A percentile compares a stretch with the other conserved stretches of the same genome.
Evolutionary conservation across 441 rosid genomes (phyloP).

Genomic region (Adansonia rubrostipa): DNA sequence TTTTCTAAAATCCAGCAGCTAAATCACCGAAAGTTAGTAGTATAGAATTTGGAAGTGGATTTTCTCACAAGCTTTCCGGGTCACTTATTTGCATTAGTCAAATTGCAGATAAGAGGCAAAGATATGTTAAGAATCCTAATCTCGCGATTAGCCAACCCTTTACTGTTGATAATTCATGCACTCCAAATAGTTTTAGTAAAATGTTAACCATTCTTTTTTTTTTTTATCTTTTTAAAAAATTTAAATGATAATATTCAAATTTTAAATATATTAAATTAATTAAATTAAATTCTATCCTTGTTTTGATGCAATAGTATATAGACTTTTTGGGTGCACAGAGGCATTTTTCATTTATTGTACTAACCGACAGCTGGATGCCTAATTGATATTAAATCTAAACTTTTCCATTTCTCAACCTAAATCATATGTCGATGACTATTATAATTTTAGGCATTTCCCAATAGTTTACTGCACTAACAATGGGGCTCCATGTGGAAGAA

Average conservation of each 20-base stretch:
- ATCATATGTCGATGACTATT: not conserved
- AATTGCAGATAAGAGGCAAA: not conserved
- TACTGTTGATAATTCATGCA: not conserved
- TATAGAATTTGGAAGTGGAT: no score
- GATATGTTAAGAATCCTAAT: constrained; percentile 19
- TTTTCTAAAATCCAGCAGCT: not conserved
- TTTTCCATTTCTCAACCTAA: constrained; percentile 1
- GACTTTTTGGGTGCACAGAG: not conserved
- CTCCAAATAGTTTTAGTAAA: not conserved
- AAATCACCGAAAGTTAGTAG: not conserved
- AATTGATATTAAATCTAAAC: not conserved
- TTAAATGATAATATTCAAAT: no score
- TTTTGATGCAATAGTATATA: not conserved
- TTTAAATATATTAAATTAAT: no score
- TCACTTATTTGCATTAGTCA: not conserved
- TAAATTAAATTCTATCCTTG: no score
- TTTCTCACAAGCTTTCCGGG: not conserved
- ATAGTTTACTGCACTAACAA: constrained; percentile 28
- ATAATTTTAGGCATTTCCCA: not conserved
- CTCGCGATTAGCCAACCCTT: not conserved
- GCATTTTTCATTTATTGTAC: not conserved
- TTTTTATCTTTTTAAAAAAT: no score
- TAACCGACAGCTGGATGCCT: not conserved
- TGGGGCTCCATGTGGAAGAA: constrained; percentile 18
- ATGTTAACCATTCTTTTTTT: not conserved